Evolutionary conservation across 2,329 filamentous ascomycete species (phyloP), one percentile per base, ranked within the genome.

Genomic region (Arthrobotrys sinensis): DNA sequence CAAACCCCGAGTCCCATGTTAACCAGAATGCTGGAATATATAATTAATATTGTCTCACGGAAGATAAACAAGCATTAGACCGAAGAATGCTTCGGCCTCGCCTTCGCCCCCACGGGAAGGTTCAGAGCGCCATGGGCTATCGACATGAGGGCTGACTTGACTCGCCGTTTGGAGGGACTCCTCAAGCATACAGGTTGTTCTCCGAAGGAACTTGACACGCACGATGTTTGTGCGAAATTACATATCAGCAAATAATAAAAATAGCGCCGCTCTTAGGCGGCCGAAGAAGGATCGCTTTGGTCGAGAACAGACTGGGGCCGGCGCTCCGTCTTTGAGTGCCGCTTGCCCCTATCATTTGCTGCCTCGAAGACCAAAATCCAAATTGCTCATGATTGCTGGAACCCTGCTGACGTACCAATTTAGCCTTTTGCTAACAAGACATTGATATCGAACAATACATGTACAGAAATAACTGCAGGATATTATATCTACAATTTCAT

Each of bases 1-100:
- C 55, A 21, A 55, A 36, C 50, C 16, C 24, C 11, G 32, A 55
- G 10, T 28, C 24, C 24, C 24, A 28, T 28, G 24, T 28, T 28
- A 8, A 32, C 24, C 50, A 55, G 7, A 55, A 32, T n/a, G 24
- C 21, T 19, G 57, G 34, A 43, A 60, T n/a, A n/a, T n/a, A n/a
- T n/a, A n/a, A n/a, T n/a, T n/a, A n/a, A n/a, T 55, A 16, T 5
- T 55, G 52, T 55, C 52, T 55, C 52, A 55, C 28, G 34, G 28
- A 21, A 55, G 14, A 55, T 55, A 32, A 36, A 28, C 16, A 38
- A 16, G n/a, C 43, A 12, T 4, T 7, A n/a, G n/a, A 48, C 16
- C 4, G 19, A 24, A 16, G 2, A 48, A 24, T 12, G 10, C 19
- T 48, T 24, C 45, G 8, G 24, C 4, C 16, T 28, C 10, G 19